phyloP scores from a whole-genome alignment of 306 rosid species.

The Lathyrus oleraceus region DNA sequence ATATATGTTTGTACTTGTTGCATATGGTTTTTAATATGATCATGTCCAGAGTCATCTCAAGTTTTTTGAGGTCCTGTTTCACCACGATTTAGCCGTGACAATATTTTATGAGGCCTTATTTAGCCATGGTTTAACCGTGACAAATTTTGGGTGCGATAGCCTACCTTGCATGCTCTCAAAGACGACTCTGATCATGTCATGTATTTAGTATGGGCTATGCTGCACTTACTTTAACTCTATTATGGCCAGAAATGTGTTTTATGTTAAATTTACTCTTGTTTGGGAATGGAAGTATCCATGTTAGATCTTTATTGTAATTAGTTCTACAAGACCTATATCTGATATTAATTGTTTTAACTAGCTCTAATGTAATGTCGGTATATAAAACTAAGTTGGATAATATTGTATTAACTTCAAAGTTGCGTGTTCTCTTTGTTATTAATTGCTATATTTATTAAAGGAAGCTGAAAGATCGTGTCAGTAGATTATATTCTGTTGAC shows the following conservation, averaged over 20 bases:
- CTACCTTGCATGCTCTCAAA: too few relatives aligned
- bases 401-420: background rate
- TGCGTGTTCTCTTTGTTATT: slow-evolving; percentile 14
- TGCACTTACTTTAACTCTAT: background rate
- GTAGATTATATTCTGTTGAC: background rate
- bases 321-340: background rate
- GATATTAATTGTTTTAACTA: slow-evolving; percentile 1
- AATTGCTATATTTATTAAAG: slow-evolving; percentile 6
- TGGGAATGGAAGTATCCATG: slow-evolving; percentile 11
- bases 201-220: too few relatives aligned
- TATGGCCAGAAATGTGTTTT: background rate
- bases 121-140: too few relatives aligned
- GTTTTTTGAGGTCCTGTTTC: too few relatives aligned
- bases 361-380: slow-evolving; percentile 12
- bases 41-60: background rate
- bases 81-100: too few relatives aligned
- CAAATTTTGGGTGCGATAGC: too few relatives aligned
- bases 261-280: slow-evolving; percentile 16
- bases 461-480: slow-evolving; percentile 11
- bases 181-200: too few relatives aligned
- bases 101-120: too few relatives aligned
- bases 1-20: slow-evolving; percentile 15
- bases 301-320: background rate
- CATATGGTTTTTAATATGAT: slow-evolving; percentile 4
- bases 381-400: background rate